Evolutionary conservation across 108 stramenopile species (phyloP), one percentile per base, ranked within the genome.

Genomic region (Cylindrotheca fusiformis): DNA sequence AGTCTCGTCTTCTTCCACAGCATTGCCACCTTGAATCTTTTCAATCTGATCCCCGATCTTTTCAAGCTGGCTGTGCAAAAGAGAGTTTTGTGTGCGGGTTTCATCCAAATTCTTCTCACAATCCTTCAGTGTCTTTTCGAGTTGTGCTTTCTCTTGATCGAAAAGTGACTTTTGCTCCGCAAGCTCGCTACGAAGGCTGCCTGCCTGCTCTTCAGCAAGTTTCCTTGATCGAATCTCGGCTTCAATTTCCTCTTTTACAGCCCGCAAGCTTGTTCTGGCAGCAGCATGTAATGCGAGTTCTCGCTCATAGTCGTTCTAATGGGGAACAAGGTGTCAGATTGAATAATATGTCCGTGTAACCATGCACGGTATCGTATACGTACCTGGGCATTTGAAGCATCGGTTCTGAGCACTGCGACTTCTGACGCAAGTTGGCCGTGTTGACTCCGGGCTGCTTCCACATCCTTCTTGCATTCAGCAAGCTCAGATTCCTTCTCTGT

Each of bases 261-360:
- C 65, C n/a, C 87, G 83, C 25, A 95, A 74, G 12, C 72, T 75
- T 4, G 78, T 75, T 32, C 91, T 60, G 4, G 91, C 89, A 21
- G 80, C 76, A 2, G 94, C 72, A 67, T 95, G 94, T 33, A 91
- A 61, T 1, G 69, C 77, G 17, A 95, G 75, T 73, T 95, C 94
- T 17, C 89, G 83, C 53, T 92, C 91, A 58, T 91, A 95, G 56
- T 92, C 91, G 22, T 63, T 87, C 62, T 10, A 75, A 77, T 47
- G 53, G n/a, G n/a, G n/a, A n/a, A n/a, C n/a, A n/a, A n/a, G n/a
- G n/a, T n/a, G n/a, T n/a, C n/a, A n/a, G n/a, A n/a, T n/a, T n/a
- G n/a, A n/a, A n/a, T n/a, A n/a, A n/a, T 74, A 23, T n/a, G 51
- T 52, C 6, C n/a, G 51, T 14, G 51, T 14, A 52, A 52, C 51